Evolutionary conservation across 768 basidiomycete genomes (phyloP).

Genomic region (Mycena galericulata): DNA sequence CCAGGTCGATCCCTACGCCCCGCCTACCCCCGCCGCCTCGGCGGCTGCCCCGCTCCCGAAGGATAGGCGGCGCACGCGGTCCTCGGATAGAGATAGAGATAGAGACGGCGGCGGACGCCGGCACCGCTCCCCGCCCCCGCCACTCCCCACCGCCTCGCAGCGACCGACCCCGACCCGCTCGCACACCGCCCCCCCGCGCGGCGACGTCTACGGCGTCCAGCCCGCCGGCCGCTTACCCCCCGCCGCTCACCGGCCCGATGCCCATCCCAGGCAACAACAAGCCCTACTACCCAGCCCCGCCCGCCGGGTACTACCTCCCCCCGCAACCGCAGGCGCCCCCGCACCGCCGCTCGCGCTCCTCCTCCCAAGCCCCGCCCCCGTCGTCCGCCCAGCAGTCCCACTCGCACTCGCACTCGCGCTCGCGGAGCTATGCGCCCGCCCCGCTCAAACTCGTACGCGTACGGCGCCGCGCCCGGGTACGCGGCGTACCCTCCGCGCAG

Average conservation of each 20-base stretch:
- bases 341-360: background rate
- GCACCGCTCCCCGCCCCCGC: background rate
- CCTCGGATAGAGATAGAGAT: background rate
- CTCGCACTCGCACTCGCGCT: slow-evolving; percentile 4
- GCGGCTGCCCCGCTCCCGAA: background rate
- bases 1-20: slow-evolving; percentile 14
- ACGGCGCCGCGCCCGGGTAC: background rate
- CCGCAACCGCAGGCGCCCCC: background rate
- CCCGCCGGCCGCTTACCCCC: too few relatives aligned
- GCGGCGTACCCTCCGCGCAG: background rate
- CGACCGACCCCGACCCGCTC: background rate
- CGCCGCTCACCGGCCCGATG: background rate
- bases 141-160: background rate
- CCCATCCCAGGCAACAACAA: background rate
- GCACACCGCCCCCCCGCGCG: slow-evolving; percentile 12
- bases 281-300: background rate
- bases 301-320: slow-evolving; percentile 7
- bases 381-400: background rate
- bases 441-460: slow-evolving; percentile 2
- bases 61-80: background rate
- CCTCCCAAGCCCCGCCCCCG: background rate
- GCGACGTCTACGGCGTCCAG: background rate
- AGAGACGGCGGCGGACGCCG: background rate
- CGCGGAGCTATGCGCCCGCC: background rate
- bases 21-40: slow-evolving; percentile 8